Conservation (phyloP, 768 basidiomycete species). For the Tubosaeta sp. region DNA sequence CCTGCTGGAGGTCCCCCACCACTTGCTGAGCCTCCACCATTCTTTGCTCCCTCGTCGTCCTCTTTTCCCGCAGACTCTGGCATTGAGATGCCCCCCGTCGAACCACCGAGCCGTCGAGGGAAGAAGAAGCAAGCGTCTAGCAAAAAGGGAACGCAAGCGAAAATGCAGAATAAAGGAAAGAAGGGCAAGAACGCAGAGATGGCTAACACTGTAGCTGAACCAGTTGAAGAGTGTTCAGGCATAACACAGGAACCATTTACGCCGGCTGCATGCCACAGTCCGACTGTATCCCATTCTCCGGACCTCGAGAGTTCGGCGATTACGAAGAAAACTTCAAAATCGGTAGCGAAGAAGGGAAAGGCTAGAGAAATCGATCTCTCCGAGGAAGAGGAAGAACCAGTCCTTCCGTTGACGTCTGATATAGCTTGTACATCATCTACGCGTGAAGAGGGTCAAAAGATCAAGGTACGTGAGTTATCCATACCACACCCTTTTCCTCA, state of each 20-base stretch:
- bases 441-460: conserved; percentile 7
- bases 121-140: conserved; percentile 14
- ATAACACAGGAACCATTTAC: conserved; percentile 1
- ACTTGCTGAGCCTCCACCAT: conserved; percentile 36
- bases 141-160: conserved; percentile 23
- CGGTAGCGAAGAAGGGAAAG: conserved; percentile 26
- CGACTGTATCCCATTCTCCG: conserved; percentile 3
- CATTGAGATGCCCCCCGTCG: conserved; percentile 21
- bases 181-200: conserved; percentile 28
- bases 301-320: background rate
- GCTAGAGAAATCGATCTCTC: conserved; percentile 21
- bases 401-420: background rate
- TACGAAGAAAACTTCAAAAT: conserved; percentile 19
- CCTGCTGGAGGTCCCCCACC: background rate
- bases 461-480: conserved; percentile 11
- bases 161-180: conserved; percentile 16
- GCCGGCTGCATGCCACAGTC: background rate
- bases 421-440: background rate
- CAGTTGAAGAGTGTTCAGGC: conserved; percentile 1
- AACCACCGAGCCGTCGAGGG: conserved; percentile 1
- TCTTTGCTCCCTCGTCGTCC: conserved; percentile 46
- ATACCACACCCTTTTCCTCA: background rate
- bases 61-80: conserved; percentile 24
- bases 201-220: conserved; percentile 5
- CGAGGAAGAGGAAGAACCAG: conserved; percentile 24